phyloP scores from a whole-genome alignment of 345 rosid species.

The Corchorus capsularis region DNA sequence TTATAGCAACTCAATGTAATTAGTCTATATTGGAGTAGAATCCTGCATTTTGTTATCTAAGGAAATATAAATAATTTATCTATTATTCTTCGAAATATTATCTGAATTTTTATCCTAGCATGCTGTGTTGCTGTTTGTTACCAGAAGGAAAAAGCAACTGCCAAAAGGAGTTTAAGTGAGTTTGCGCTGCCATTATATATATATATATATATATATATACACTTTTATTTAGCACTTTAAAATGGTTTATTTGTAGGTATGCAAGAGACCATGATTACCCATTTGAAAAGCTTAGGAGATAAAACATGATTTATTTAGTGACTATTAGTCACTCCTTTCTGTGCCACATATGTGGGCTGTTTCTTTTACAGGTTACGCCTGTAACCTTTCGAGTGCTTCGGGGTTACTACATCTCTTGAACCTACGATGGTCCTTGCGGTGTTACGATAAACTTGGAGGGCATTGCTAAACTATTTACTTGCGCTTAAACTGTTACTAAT shows the following conservation, averaged over 20 bases:
- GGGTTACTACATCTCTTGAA: neutral
- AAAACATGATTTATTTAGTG: neutral
- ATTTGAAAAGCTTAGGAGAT: neutral
- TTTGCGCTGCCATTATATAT: neutral
- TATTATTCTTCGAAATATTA: neutral
- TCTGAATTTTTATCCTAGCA: neutral
- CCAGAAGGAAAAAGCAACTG: neutral
- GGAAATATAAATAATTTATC: neutral
- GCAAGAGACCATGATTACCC: neutral
- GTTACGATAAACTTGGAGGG: neutral
- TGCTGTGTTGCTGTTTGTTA: neutral
- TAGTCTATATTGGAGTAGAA: neutral
- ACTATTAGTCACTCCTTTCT: neutral
- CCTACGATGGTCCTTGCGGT: neutral
- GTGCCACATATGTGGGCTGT: neutral
- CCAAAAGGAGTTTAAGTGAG: neutral
- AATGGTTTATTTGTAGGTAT: neutral
- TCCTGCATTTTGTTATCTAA: slow-evolving; percentile 11
- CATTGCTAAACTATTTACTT: neutral
- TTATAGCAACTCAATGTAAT: neutral
- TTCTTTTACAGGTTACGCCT: neutral
- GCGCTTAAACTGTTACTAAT: neutral
- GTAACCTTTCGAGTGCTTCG: neutral
- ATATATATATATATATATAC: no score
- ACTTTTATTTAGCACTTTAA: neutral